Evolutionary conservation across 1,284 basidiomycete genomes (phyloP), one percentile per base, ranked within the genome.

Genomic region (Anthracocystis walkeri): DNA sequence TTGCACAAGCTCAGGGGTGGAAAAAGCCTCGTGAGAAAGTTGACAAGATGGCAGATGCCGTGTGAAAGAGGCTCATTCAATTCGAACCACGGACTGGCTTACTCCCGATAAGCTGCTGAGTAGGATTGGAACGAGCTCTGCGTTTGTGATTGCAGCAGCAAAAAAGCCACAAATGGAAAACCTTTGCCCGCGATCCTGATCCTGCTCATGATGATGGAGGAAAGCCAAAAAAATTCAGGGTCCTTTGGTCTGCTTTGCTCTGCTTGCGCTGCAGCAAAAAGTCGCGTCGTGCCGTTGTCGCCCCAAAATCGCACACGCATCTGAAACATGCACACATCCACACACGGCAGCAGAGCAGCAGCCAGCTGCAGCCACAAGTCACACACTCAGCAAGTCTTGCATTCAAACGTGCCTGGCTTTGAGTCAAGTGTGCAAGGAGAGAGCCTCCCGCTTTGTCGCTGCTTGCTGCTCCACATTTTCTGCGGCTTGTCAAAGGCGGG

Each of bases 251-350:
- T 51, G 10, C 23, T 10, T 23, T 23, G 20, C 46, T 29, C 16
- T 14, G 49, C 49, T 21, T 29, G 27, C 25, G 49, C 49, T 21
- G 31, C 33, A 35, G 50, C 27, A n/a, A 21, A 23, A 52, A 23
- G 23, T 38, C 51, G 51, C 51, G 51, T 52, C 38, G 31, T 10
- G 20, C 29, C 33, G 8, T 31, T 31, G 10, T 7, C 48, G n/a
- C 48, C 48, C 8, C n/a, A 31, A 50, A 50, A 35, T 33, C 23
- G 35, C 49, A 49, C 48, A 49, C 48, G 33, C 21, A 40, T 38
- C 20, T 23, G 20, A 52, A 40, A 52, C 51, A 52, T 52, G 51
- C 51, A 52, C 46, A 48, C 12, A 38, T 38, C 35, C 35, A 38
- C 35, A 38, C 35, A 14, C 10, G 35, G 35, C 33, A 10, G 14